These are phyloP conservation scores for Neurospora sp. DNA, from an alignment of 495 filamentous ascomycete genomes.

Conservation along the genomic window DNA sequence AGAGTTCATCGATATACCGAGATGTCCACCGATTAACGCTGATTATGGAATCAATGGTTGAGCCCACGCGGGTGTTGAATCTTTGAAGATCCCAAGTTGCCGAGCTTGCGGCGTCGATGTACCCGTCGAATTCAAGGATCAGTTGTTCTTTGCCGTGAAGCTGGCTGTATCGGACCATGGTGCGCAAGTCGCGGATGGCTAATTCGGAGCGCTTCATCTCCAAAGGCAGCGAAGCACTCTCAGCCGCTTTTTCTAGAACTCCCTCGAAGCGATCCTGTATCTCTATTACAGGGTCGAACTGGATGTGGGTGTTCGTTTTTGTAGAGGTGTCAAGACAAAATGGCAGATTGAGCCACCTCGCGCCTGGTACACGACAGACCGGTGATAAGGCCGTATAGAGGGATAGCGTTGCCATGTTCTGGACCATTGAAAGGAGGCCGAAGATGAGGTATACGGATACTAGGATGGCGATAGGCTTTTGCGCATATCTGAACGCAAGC, in stretches of 20 bases:
- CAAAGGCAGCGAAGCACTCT: constrained; percentile 49
- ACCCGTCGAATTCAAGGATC: constrained; percentile 55
- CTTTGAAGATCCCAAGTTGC: constrained; percentile 48
- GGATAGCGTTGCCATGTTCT: constrained; percentile 41
- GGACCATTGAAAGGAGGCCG: constrained; percentile 36
- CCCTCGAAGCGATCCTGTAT: constrained; percentile 57
- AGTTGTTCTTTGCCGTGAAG: constrained; percentile 46
- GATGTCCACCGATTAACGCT: constrained; percentile 51
- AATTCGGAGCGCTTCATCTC: constrained; percentile 64
- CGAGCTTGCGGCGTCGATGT: constrained; percentile 49
- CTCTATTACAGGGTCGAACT: constrained; percentile 58
- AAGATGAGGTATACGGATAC: constrained; percentile 43
- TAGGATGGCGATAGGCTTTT: constrained; percentile 45
- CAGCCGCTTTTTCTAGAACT: constrained; percentile 49
- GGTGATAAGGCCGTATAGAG: constrained; percentile 46
- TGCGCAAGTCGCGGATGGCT: constrained; percentile 62
- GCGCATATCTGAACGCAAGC: constrained; percentile 38
- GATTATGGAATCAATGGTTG: constrained; percentile 60
- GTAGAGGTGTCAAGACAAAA: constrained; percentile 40
- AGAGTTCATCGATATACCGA: constrained; percentile 51
- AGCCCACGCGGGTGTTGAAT: constrained; percentile 60
- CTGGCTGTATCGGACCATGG: constrained; percentile 44
- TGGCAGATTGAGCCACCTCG: constrained; percentile 44
- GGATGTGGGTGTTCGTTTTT: constrained; percentile 21
- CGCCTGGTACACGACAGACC: constrained; percentile 54